These are phyloP conservation scores for Mycena capillaripes DNA, from an alignment of 768 basidiomycete genomes.

Conservation along the genomic window DNA sequence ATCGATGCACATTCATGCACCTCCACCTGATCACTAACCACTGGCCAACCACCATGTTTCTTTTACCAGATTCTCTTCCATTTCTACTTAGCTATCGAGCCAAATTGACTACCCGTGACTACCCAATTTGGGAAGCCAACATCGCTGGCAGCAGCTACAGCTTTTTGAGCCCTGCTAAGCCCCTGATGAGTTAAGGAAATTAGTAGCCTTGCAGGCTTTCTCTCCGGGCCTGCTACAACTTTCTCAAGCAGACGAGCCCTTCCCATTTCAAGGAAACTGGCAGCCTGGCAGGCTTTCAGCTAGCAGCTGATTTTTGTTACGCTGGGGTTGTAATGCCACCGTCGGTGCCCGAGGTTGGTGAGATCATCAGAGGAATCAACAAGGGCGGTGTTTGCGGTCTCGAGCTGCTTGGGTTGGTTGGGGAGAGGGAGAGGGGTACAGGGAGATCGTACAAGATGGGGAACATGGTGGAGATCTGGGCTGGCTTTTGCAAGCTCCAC, in stretches of 20 bases:
- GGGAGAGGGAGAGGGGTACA: not conserved
- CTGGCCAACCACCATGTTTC: too few species aligned
- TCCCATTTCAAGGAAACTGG: constrained; percentile 2
- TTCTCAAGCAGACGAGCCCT: not conserved
- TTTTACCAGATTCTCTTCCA: too few species aligned
- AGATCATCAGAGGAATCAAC: constrained; percentile 1
- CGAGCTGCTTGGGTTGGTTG: too few species aligned
- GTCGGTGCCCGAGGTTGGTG: not conserved
- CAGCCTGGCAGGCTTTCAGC: not conserved
- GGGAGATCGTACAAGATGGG: not conserved
- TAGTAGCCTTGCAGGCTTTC: too few species aligned
- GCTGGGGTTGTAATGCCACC: not conserved
- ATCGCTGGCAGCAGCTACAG: not conserved
- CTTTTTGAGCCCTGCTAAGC: too few species aligned
- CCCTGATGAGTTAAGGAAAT: too few species aligned
- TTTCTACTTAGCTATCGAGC: too few species aligned
- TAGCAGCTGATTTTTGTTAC: constrained; percentile 2
- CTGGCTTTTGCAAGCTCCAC: not conserved
- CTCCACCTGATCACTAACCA: too few species aligned
- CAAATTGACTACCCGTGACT: not conserved
- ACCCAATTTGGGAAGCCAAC: not conserved
- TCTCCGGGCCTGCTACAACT: not conserved
- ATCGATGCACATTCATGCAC: too few species aligned
- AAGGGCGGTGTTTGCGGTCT: not conserved
- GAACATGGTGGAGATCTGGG: not conserved